These are phyloP conservation scores for Suillus hirtellus DNA, from an alignment of 768 basidiomycete genomes.

Conservation along the genomic window DNA sequence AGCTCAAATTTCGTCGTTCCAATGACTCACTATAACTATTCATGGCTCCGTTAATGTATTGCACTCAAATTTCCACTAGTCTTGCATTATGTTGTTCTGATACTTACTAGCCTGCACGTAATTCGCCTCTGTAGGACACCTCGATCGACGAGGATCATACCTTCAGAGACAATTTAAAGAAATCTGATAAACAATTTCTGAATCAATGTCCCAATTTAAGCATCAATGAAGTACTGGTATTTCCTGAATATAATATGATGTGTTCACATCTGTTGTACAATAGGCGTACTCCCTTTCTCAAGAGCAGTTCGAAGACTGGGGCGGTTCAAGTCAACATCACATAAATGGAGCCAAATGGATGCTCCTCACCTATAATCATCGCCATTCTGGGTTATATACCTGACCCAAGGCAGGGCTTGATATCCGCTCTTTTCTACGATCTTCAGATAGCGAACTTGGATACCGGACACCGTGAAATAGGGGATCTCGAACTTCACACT, in stretches of 20 bases:
- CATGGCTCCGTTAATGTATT: neutral
- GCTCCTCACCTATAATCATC: slow-evolving; percentile 79
- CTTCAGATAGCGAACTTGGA: slow-evolving; percentile 97
- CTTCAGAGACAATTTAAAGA: neutral
- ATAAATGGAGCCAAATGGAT: neutral
- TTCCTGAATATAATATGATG: slow-evolving; percentile 31
- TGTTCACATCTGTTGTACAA: slow-evolving; percentile 35
- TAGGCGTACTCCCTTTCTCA: slow-evolving; percentile 72
- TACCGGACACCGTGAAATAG: slow-evolving; percentile 96
- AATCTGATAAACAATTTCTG: neutral
- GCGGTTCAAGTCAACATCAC: neutral
- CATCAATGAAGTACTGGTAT: neutral
- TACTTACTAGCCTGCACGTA: neutral
- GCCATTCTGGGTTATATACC: slow-evolving; percentile 91
- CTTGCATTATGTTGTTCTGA: neutral
- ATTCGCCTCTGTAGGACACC: neutral
- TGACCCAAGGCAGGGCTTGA: slow-evolving; percentile 93
- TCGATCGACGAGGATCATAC: neutral
- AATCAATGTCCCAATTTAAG: neutral
- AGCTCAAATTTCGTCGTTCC: neutral
- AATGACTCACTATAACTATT: neutral
- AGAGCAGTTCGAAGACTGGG: slow-evolving; percentile 68
- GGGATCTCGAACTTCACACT: slow-evolving; percentile 98
- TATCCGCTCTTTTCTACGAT: slow-evolving; percentile 99
- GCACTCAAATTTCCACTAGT: neutral